Evolutionary conservation across 352 stramenopile species (phyloP).

Genomic region (Thalassiosira delicatula): DNA sequence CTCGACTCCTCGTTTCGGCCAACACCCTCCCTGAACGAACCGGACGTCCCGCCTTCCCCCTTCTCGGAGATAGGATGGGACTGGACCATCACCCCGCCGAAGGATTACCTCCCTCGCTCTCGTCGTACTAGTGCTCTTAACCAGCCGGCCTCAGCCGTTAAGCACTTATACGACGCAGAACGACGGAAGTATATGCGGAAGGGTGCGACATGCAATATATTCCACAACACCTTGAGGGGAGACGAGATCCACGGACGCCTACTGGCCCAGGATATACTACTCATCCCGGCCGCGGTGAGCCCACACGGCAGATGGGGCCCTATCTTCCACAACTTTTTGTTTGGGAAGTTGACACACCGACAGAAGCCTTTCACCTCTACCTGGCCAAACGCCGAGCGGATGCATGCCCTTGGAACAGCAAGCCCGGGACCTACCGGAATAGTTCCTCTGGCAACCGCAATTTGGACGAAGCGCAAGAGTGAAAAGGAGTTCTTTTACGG

Average conservation of each 20-base stretch:
- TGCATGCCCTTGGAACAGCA: constrained; percentile 1
- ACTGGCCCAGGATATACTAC: background rate
- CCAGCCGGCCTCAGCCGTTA: no score
- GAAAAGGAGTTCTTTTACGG: constrained; percentile 15
- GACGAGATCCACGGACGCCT: background rate
- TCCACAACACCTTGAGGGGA: background rate
- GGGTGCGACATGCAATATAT: background rate
- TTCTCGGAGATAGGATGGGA: no score
- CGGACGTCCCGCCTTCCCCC: no score
- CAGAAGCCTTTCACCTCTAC: background rate
- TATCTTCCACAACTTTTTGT: background rate
- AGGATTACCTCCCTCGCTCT: no score
- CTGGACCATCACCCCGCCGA: no score
- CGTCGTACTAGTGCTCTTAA: no score
- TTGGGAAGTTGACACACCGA: background rate
- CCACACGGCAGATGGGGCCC: constrained; percentile 1
- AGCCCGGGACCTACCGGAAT: constrained; percentile 1
- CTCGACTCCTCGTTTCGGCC: no score
- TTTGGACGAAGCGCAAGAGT: background rate
- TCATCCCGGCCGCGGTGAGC: background rate
- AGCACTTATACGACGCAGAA: no score
- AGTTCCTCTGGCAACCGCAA: background rate
- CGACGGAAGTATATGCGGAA: background rate
- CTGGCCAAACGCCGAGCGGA: background rate
- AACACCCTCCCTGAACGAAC: no score